Conservation (phyloP, 805 yeast genomes). For the Monosporozyma aquatica region DNA sequence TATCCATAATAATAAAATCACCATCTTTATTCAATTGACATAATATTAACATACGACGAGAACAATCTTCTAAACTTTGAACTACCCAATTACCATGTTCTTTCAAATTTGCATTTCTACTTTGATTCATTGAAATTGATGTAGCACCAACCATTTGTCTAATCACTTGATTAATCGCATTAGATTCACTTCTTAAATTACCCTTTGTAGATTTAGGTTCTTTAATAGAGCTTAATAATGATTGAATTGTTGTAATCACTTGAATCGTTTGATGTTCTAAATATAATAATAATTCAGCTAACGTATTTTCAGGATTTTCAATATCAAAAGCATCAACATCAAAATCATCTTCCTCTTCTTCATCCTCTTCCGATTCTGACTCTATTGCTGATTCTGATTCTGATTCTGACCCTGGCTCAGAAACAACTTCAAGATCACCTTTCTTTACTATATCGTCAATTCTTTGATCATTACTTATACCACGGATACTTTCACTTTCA, state of each 20-base stretch:
- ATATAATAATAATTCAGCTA: conserved; percentile 72
- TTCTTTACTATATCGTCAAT: no score
- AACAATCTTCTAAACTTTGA: conserved; percentile 75
- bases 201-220: conserved; percentile 70
- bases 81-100: conserved; percentile 92
- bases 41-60: conserved; percentile 68
- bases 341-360: conserved; percentile 33
- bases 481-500: no score
- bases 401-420: no score
- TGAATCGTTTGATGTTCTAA: conserved; percentile 90
- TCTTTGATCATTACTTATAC: no score
- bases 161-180: conserved; percentile 70
- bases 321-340: conserved; percentile 71
- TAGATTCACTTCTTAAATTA: conserved; percentile 60
- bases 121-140: conserved; percentile 76
- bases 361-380: conserved; percentile 15
- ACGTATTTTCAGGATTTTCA: conserved; percentile 80
- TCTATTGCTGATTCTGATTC: conserved; percentile 3
- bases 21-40: conserved; percentile 37
- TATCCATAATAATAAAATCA: conserved; percentile 26
- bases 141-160: conserved; percentile 87
- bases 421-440: no score
- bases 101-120: conserved; percentile 72
- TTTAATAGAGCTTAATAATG: conserved; percentile 66
- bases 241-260: conserved; percentile 83